phyloP scores from a whole-genome alignment of 306 rosid genomes.

The Benincasa hispida region DNA sequence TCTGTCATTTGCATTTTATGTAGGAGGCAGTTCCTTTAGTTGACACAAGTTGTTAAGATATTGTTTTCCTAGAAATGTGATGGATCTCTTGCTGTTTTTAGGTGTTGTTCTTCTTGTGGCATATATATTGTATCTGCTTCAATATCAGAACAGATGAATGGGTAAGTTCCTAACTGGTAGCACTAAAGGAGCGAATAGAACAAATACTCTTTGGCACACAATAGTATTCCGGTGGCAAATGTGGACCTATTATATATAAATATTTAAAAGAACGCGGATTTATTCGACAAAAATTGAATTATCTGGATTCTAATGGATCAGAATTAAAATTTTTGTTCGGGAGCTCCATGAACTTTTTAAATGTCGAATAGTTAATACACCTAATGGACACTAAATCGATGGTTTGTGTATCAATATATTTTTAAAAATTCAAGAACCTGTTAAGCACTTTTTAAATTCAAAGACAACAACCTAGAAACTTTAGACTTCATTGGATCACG shows the following conservation, averaged over 20 bases:
- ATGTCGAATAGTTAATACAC: too few species aligned
- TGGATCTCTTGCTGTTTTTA: background rate
- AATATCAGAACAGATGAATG: constrained; percentile 47
- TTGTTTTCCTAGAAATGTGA: background rate
- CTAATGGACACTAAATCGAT: too few species aligned
- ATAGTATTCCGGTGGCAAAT: background rate
- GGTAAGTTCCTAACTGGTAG: constrained; percentile 21
- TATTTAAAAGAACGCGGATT: background rate
- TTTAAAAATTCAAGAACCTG: too few species aligned
- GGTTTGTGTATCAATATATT: too few species aligned
- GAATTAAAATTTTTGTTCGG: background rate
- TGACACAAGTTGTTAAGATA: background rate
- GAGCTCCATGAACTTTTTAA: background rate
- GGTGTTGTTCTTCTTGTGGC: constrained; percentile 33
- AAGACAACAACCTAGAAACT: background rate
- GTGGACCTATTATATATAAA: background rate
- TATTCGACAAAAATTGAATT: background rate
- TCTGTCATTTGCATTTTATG: background rate
- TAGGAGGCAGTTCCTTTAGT: background rate
- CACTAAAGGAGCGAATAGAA: background rate
- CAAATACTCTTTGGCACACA: background rate
- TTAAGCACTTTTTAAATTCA: too few species aligned
- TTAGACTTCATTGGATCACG: too few species aligned
- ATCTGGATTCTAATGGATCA: background rate
- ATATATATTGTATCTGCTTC: constrained; percentile 26